These are phyloP conservation scores for Gossypium trilobum DNA, from an alignment of 441 rosid genomes.

Conservation along the genomic window DNA sequence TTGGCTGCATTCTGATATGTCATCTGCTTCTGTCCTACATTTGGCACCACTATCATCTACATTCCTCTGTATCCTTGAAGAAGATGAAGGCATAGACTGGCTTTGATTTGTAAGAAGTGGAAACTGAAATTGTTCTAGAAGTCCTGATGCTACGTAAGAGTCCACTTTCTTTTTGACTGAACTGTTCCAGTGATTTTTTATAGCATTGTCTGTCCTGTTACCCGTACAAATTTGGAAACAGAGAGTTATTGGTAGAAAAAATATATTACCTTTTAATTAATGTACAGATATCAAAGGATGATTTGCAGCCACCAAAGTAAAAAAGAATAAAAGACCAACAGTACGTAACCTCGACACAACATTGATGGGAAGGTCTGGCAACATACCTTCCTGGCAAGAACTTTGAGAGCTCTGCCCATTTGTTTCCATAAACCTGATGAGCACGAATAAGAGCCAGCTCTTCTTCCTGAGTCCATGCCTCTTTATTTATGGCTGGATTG, in stretches of 20 bases:
- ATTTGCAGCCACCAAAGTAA: not conserved
- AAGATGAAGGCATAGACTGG: conserved; percentile 45
- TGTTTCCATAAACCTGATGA: conserved; percentile 87
- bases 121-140: conserved; percentile 64
- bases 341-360: not conserved
- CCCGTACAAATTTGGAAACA: conserved; percentile 11
- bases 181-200: conserved; percentile 99
- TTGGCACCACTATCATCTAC: conserved; percentile 57
- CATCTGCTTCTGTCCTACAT: conserved; percentile 54
- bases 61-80: conserved; percentile 56
- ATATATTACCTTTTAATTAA: not conserved
- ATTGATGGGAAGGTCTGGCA: conserved; percentile 5
- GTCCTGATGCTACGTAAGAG: conserved; percentile 83
- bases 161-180: conserved; percentile 95
- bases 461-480: conserved; percentile 99
- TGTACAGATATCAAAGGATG: not conserved
- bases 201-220: conserved; percentile 93
- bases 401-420: conserved; percentile 96
- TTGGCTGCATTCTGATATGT: conserved; percentile 88
- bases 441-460: conserved; percentile 92
- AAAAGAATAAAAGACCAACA: not conserved
- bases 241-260: not conserved
- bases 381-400: conserved; percentile 95
- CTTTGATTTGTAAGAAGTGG: conserved; percentile 52
- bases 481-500: conserved; percentile 87